Evolutionary conservation across 1,284 basidiomycete species (phyloP), one percentile per base, ranked within the genome.

Genomic region (Sporisorium graminicola): DNA sequence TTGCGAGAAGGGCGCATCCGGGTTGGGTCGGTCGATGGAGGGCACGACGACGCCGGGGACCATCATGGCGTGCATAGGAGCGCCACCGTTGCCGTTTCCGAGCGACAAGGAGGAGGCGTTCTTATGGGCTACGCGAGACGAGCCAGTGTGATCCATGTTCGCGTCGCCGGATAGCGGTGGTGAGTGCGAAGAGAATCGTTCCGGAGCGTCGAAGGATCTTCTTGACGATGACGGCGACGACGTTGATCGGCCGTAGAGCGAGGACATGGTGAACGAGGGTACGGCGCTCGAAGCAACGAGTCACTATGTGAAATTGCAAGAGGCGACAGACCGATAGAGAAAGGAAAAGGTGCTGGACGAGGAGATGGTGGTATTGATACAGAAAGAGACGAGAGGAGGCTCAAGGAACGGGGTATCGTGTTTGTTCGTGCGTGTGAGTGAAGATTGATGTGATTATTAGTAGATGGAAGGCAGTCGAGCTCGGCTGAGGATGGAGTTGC

Each of bases 11-110:
- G 74, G 69, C 24, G 65, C 65, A 29, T 62, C 29, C 26, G 61
- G 40, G 13, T 58, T 27, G 13, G 69, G 68, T 2, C 62, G 53
- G 8, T 76, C 60, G 12, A 51, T 33, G 6, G 58, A 58, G 18
- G 74, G 69, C 9, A 65, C 43, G 18, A 62, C 58, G 6, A 56
- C 33, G 40, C 67, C 65, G 9, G 73, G 60, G 20, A 75, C 62
- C 72, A 74, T 74, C 62, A 69, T 74, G 27, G 66, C 65, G 20
- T 68, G 65, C 62, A 74, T 69, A 8, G 72, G 72, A 2, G 62
- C 58, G 24, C 61, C 57, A n/a, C 65, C 58, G 35, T 37, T 59
- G 14, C 26, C 33, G 40, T 43, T 40, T 43, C n/a, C 18, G 16
- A 63, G 59, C 35, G 69, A 72, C 16, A 42, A n/a, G 9, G 63